These are phyloP conservation scores for Xylaria polymorpha DNA, from an alignment of 2,329 filamentous ascomycete species.

Conservation along the genomic window DNA sequence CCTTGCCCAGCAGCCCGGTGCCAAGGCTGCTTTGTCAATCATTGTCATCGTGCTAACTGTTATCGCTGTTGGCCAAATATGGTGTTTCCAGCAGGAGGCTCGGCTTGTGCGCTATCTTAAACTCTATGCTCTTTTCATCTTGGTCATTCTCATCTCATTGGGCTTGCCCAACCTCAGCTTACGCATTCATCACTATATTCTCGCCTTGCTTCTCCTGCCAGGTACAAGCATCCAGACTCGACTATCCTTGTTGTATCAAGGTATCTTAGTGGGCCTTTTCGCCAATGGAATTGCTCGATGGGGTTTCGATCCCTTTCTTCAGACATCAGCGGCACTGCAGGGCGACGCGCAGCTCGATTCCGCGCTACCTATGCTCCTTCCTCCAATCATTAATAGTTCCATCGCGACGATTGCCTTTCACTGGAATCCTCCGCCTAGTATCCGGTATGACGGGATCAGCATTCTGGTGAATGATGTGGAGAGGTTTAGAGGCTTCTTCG, in stretches of 20 bases:
- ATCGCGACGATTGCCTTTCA: constrained; percentile 74
- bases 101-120: constrained; percentile 81
- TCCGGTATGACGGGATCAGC: constrained; percentile 78
- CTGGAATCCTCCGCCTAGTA: constrained; percentile 61
- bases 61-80: constrained; percentile 81
- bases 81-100: constrained; percentile 86
- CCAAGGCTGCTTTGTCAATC: constrained; percentile 81
- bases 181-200: constrained; percentile 91
- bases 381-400: constrained; percentile 60
- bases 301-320: constrained; percentile 90
- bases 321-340: constrained; percentile 80
- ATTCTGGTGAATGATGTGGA: constrained; percentile 89
- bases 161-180: constrained; percentile 81
- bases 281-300: constrained; percentile 94
- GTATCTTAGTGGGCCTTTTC: constrained; percentile 88
- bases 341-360: constrained; percentile 74
- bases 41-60: constrained; percentile 77
- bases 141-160: constrained; percentile 76
- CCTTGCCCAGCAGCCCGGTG: constrained; percentile 87
- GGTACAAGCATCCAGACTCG: constrained; percentile 91
- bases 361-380: constrained; percentile 65
- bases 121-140: constrained; percentile 77
- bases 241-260: constrained; percentile 86
- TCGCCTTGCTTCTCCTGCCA: constrained; percentile 85
- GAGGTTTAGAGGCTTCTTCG: constrained; percentile 77